Conservation (phyloP, 345 rosid species). For the Eucalyptus curtisii region DNA sequence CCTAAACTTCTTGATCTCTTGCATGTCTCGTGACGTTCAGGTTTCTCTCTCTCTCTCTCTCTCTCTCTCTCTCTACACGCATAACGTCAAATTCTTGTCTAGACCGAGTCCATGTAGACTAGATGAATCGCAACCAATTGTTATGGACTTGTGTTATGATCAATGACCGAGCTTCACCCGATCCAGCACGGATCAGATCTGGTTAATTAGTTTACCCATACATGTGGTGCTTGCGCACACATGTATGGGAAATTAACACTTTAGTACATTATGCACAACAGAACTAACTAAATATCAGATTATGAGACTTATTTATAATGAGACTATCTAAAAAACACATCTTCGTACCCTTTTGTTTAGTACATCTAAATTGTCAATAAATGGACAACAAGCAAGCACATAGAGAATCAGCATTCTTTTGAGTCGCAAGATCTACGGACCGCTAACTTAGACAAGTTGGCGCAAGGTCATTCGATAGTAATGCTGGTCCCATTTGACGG, state of each 20-base stretch:
- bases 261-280: background rate
- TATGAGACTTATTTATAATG: background rate
- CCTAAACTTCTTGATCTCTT: constrained; percentile 36
- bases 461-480: background rate
- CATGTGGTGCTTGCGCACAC: background rate
- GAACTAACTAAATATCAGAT: background rate
- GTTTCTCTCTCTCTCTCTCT: constrained; percentile 6
- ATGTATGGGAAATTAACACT: background rate
- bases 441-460: background rate
- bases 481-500: background rate
- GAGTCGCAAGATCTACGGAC: background rate
- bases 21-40: constrained; percentile 38
- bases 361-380: background rate
- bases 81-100: background rate
- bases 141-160: background rate
- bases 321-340: background rate
- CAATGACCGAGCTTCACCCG: background rate
- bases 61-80: background rate
- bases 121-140: background rate
- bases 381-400: background rate
- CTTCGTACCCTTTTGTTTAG: background rate
- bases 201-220: background rate
- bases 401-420: background rate
- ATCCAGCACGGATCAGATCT: background rate
- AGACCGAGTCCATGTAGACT: background rate